Evolutionary conservation across 1,139 yeast species (phyloP).

Genomic region (Suhomyces wounanorum): DNA sequence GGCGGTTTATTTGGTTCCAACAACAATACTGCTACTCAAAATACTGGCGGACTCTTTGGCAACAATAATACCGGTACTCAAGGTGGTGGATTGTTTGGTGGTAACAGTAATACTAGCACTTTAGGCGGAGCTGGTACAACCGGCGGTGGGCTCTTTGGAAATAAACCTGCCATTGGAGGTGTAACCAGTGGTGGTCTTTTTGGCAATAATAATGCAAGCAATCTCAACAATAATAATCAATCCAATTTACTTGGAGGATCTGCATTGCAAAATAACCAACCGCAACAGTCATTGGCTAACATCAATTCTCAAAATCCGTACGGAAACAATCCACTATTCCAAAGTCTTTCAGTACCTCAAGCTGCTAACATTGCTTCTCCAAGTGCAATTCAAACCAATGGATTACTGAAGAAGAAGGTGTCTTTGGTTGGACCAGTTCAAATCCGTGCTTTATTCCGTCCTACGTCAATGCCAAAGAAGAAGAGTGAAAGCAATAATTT

Average conservation of each 20-base stretch:
- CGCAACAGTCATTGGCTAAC: conserved; percentile 38
- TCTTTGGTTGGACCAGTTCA: conserved; percentile 6
- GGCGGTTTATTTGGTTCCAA: conserved; percentile 22
- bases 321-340: conserved; percentile 68
- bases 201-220: conserved; percentile 18
- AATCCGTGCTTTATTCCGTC: conserved; percentile 10
- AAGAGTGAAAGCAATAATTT: not conserved
- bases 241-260: conserved; percentile 16
- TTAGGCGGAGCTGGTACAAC: conserved; percentile 12
- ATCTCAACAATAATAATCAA: conserved; percentile 7
- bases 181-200: conserved; percentile 20
- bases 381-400: conserved; percentile 6
- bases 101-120: conserved; percentile 6
- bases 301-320: conserved; percentile 67
- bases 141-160: conserved; percentile 18
- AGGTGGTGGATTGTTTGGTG: conserved; percentile 31
- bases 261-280: conserved; percentile 23
- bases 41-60: conserved; percentile 36
- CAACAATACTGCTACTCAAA: conserved; percentile 6
- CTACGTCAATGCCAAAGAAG: conserved; percentile 7
- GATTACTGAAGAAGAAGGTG: conserved; percentile 9
- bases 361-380: conserved; percentile 2
- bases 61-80: conserved; percentile 7
- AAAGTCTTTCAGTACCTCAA: conserved; percentile 30
- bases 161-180: conserved; percentile 16